phyloP scores from a whole-genome alignment of 768 basidiomycete species.

The Tulasnella sp. region DNA sequence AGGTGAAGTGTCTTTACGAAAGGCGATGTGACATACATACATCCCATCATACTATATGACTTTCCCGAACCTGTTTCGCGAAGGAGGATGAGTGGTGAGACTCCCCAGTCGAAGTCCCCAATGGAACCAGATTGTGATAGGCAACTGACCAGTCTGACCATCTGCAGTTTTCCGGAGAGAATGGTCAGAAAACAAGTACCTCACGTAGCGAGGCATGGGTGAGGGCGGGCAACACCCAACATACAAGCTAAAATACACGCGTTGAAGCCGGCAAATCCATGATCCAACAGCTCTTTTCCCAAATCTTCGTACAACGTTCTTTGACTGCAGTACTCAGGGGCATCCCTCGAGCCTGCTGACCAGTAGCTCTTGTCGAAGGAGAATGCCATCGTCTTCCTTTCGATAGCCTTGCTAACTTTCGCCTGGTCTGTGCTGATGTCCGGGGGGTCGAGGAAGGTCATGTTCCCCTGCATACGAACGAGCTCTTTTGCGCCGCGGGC shows the following conservation, averaged over 20 bases:
- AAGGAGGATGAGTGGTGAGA: not conserved
- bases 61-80: constrained; percentile 66
- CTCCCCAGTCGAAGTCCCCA: not conserved
- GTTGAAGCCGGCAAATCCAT: constrained; percentile 94
- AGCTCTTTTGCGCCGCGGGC: constrained; percentile 88
- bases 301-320: constrained; percentile 91
- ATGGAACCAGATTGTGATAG: not conserved
- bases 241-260: constrained; percentile 97
- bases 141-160: constrained; percentile 72
- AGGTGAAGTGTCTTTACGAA: not conserved
- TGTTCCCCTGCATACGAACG: constrained; percentile 90
- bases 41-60: constrained; percentile 96
- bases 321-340: constrained; percentile 85
- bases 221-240: constrained; percentile 29
- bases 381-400: constrained; percentile 82
- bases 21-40: constrained; percentile 34
- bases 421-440: constrained; percentile 40
- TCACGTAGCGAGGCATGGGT: constrained; percentile 9
- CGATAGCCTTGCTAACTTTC: constrained; percentile 67
- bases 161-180: constrained; percentile 27
- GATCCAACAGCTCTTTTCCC: constrained; percentile 87
- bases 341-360: constrained; percentile 85
- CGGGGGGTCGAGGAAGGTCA: constrained; percentile 86
- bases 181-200: not conserved
- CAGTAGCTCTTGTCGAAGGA: constrained; percentile 97